phyloP scores from a whole-genome alignment of 257 asterid genomes.

The Plantago major region DNA sequence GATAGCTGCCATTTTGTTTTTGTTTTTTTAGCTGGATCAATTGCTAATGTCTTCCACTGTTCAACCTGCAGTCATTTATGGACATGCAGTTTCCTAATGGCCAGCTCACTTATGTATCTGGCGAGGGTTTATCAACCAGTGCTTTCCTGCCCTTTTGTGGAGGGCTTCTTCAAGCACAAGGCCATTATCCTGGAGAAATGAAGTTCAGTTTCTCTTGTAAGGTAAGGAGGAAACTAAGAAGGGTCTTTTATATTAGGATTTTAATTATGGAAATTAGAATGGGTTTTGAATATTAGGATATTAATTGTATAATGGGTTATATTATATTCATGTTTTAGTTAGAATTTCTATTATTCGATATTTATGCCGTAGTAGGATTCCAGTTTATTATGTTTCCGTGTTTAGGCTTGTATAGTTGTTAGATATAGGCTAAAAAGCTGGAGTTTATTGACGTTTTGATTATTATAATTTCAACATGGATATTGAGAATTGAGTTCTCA shows the following conservation, averaged over 20 bases:
- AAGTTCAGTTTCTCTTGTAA: slow-evolving; percentile 93
- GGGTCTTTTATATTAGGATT: neutral
- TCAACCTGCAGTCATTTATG: slow-evolving; percentile 75
- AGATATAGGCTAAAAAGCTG: no score
- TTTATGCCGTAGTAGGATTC: no score
- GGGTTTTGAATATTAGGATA: neutral
- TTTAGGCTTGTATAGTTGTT: no score
- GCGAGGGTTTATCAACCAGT: slow-evolving; percentile 91
- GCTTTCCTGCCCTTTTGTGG: slow-evolving; percentile 83
- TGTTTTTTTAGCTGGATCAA: slow-evolving; percentile 1
- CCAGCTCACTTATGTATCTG: slow-evolving; percentile 83
- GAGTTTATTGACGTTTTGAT: no score
- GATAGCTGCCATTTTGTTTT: neutral
- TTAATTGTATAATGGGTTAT: neutral
- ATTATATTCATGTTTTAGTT: neutral
- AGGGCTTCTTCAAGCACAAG: slow-evolving; percentile 95
- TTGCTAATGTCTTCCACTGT: slow-evolving; percentile 12
- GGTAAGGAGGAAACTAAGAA: slow-evolving; percentile 38
- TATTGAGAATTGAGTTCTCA: no score
- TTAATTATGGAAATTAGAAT: slow-evolving; percentile 11
- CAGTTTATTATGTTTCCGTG: no score
- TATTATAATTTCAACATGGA: no score
- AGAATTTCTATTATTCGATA: no score
- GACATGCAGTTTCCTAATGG: slow-evolving; percentile 98
- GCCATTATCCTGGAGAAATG: slow-evolving; percentile 96